phyloP scores from a whole-genome alignment of 495 filamentous ascomycete genomes.

The Penicillium turbatum region DNA sequence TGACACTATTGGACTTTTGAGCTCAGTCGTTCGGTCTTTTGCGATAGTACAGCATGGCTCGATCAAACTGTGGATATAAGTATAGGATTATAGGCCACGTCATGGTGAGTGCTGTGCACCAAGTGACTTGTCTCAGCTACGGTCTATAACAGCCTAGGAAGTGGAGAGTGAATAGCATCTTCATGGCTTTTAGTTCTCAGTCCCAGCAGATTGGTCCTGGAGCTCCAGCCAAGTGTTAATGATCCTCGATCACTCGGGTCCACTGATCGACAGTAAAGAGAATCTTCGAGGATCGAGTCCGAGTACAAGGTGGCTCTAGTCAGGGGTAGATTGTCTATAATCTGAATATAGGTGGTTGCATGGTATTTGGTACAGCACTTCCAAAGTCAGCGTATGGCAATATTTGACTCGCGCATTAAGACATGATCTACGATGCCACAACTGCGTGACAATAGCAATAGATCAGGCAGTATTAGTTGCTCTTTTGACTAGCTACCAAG shows the following conservation, averaged over 20 bases:
- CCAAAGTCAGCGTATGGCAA: no score
- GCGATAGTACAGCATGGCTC: background rate
- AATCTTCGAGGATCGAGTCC: background rate
- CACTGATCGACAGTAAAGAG: conserved; percentile 7
- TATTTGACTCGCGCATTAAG: no score
- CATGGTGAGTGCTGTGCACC: background rate
- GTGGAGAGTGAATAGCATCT: background rate
- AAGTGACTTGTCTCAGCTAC: background rate
- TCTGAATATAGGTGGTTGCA: background rate
- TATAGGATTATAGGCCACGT: background rate
- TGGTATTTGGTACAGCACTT: no score
- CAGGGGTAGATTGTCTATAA: background rate
- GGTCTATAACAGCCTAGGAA: no score
- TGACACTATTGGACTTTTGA: background rate
- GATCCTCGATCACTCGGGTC: background rate
- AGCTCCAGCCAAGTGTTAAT: background rate
- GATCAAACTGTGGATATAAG: background rate
- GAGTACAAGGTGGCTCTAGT: background rate
- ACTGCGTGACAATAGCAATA: no score
- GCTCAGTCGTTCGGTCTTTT: background rate
- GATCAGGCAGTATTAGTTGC: no score
- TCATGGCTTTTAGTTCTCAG: background rate
- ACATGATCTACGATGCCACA: no score
- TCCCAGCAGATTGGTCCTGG: background rate
- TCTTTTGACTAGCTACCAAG: no score